These are phyloP conservation scores for Parathielavia appendiculata DNA, from an alignment of 495 filamentous ascomycete species.

Conservation along the genomic window DNA sequence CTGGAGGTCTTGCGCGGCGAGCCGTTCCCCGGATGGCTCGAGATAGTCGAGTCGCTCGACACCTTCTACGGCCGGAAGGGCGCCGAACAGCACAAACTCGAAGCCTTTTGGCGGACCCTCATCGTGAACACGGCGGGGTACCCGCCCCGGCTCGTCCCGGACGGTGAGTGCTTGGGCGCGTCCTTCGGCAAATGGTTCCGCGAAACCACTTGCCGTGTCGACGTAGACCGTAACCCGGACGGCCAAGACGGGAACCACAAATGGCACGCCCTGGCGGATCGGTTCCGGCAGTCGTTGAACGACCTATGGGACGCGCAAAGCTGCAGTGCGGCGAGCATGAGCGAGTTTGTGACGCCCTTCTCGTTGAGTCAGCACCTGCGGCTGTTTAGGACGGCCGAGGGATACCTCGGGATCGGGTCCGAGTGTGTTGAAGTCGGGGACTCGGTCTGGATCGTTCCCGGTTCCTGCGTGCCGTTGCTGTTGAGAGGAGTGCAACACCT, in stretches of 20 bases:
- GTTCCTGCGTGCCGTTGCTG: neutral
- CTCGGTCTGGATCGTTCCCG: neutral
- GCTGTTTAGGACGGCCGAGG: neutral
- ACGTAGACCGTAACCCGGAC: neutral
- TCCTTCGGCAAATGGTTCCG: neutral
- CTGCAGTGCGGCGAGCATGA: neutral
- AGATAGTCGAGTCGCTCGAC: neutral
- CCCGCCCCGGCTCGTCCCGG: neutral
- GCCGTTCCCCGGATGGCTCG: neutral
- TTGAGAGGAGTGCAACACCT: neutral
- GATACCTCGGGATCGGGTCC: neutral
- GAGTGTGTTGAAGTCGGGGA: neutral
- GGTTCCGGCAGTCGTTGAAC: neutral
- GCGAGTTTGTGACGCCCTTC: neutral
- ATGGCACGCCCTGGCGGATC: neutral
- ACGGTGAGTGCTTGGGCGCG: neutral
- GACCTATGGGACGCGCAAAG: neutral
- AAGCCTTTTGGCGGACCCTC: neutral
- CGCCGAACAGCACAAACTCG: neutral
- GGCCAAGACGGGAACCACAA: neutral
- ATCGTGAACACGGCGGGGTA: neutral
- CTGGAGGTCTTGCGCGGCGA: neutral
- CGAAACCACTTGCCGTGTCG: neutral
- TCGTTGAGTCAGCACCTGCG: neutral
- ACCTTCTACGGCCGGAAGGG: neutral